phyloP scores from a whole-genome alignment of 2,329 filamentous ascomycete species.

The Pseudonectria buxi region DNA sequence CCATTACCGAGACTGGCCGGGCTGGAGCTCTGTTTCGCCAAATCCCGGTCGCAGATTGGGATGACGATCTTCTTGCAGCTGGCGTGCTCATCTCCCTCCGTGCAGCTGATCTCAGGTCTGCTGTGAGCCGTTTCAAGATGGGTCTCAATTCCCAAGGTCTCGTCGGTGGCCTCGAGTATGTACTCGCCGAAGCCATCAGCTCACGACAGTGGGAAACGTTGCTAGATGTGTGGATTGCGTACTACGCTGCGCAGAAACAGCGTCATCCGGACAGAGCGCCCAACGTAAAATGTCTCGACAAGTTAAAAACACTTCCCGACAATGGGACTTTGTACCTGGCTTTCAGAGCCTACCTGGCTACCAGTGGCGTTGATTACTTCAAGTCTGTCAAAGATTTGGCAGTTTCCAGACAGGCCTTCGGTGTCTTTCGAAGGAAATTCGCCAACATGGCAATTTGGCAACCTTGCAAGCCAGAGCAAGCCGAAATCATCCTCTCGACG shows the following conservation, averaged over 20 bases:
- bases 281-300: conserved; percentile 10
- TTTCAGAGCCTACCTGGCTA: conserved; percentile 28
- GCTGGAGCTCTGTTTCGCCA: conserved; percentile 38
- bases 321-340: conserved; percentile 26
- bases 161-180: conserved; percentile 35
- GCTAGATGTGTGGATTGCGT: conserved; percentile 32
- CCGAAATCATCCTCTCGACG: conserved; percentile 32
- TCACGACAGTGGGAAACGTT: conserved; percentile 30
- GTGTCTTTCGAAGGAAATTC: conserved; percentile 24
- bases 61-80: conserved; percentile 31
- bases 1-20: conserved; percentile 38
- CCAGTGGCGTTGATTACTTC: conserved; percentile 17
- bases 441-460: conserved; percentile 26
- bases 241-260: conserved; percentile 17
- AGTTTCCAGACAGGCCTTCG: conserved; percentile 18
- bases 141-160: conserved; percentile 29
- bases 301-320: conserved; percentile 20
- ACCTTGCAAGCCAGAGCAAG: conserved; percentile 28
- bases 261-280: conserved; percentile 4
- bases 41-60: conserved; percentile 32
- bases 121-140: conserved; percentile 33
- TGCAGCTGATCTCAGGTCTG: conserved; percentile 31
- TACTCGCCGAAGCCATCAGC: conserved; percentile 36
- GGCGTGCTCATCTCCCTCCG: conserved; percentile 37
- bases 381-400: conserved; percentile 16